A percentile compares a stretch with the other conserved stretches of the same genome.
phyloP scores from a whole-genome alignment of 208 protist species.

The Phytomonas sp. region DNA sequence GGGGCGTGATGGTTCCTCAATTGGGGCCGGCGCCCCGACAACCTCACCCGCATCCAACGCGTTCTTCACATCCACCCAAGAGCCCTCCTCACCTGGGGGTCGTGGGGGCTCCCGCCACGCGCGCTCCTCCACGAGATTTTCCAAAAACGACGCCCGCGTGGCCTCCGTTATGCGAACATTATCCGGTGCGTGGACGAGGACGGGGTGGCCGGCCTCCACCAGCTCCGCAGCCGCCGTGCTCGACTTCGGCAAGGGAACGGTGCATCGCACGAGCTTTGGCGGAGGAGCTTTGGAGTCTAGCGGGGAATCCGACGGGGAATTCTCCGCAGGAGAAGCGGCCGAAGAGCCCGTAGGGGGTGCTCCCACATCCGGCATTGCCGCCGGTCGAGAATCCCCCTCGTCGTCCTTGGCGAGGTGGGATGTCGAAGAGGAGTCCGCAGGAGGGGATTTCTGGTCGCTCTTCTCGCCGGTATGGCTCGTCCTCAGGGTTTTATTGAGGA shows the following conservation, averaged over 20 bases:
- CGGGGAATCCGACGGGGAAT: neutral
- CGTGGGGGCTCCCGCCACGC: constrained; percentile 83
- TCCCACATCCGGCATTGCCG: neutral
- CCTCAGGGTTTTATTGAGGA: constrained; percentile 28
- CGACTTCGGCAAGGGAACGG: constrained; percentile 49
- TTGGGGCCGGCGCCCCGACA: constrained; percentile 45
- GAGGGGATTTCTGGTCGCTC: neutral
- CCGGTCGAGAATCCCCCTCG: neutral
- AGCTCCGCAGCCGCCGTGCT: constrained; percentile 56
- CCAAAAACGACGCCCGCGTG: constrained; percentile 63
- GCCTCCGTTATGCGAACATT: constrained; percentile 66
- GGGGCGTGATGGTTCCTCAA: constrained; percentile 40
- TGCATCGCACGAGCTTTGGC: constrained; percentile 67
- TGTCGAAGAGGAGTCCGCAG: neutral
- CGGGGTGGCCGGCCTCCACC: constrained; percentile 68
- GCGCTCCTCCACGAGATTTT: constrained; percentile 77
- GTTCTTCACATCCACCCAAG: constrained; percentile 79
- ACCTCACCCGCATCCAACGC: constrained; percentile 61
- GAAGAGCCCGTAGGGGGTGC: neutral
- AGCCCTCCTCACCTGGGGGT: constrained; percentile 76
- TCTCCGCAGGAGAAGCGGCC: neutral
- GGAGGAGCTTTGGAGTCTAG: constrained; percentile 6
- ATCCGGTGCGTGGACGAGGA: constrained; percentile 24
- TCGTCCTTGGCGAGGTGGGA: constrained; percentile 2
- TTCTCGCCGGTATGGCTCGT: neutral